These are phyloP conservation scores for Aegilops bicornis DNA, from an alignment of 176 grass and related monocot species.

Conservation along the genomic window DNA sequence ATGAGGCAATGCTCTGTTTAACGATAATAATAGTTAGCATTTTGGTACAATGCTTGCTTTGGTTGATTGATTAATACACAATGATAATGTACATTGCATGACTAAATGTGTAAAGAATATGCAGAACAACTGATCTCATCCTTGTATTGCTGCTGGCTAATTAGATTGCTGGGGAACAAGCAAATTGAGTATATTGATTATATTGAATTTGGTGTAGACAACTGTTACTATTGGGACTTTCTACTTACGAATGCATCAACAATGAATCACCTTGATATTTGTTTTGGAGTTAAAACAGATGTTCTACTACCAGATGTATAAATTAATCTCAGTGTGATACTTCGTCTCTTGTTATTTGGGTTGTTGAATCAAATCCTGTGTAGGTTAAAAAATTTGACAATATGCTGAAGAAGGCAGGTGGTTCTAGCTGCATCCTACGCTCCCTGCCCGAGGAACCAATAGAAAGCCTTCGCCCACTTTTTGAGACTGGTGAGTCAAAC, in stretches of 20 bases:
- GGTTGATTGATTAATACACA: conserved; percentile 20
- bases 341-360: background rate
- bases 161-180: background rate
- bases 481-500: conserved; percentile 45
- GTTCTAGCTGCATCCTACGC: conserved; percentile 52
- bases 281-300: conserved; percentile 18
- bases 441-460: conserved; percentile 59
- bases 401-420: conserved; percentile 77
- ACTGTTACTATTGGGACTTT: background rate
- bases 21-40: background rate
- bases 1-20: conserved; percentile 53
- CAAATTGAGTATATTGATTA: background rate
- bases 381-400: conserved; percentile 78
- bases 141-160: background rate
- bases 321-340: background rate
- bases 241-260: background rate
- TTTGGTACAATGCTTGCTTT: background rate
- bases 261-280: background rate
- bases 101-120: background rate
- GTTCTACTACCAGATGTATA: conserved; percentile 6
- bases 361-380: conserved; percentile 24
- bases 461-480: conserved; percentile 55
- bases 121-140: background rate
- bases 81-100: conserved; percentile 20
- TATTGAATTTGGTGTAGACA: background rate